Conservation (phyloP, 129 eudicot species). For the Erigeron canadensis region DNA sequence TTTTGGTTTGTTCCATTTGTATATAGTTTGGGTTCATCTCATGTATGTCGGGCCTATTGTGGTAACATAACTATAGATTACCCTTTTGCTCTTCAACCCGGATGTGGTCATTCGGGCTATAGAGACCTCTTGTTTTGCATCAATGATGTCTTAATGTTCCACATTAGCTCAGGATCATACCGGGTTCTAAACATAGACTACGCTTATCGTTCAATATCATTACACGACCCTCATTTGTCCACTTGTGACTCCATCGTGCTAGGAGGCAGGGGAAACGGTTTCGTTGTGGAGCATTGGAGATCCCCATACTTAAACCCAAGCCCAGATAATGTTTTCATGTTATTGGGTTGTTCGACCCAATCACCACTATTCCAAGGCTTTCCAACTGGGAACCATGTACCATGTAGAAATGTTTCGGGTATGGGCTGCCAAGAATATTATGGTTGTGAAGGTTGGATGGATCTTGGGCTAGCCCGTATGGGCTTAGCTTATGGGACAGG, state of each 20-base stretch:
- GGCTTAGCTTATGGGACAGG: conserved; percentile 73
- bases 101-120: conserved; percentile 89
- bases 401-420: conserved; percentile 86
- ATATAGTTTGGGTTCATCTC: conserved; percentile 36
- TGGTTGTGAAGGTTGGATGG: conserved; percentile 75
- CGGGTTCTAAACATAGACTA: conserved; percentile 83
- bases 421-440: conserved; percentile 92
- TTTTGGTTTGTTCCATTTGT: conserved; percentile 21
- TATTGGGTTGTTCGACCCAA: conserved; percentile 77
- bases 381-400: conserved; percentile 64
- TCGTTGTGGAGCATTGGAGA: conserved; percentile 81
- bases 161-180: conserved; percentile 89
- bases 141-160: conserved; percentile 88
- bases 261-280: conserved; percentile 80
- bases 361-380: conserved; percentile 90
- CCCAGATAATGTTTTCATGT: conserved; percentile 80
- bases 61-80: conserved; percentile 85
- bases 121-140: conserved; percentile 84
- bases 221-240: conserved; percentile 93
- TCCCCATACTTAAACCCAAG: conserved; percentile 69
- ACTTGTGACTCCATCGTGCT: conserved; percentile 71
- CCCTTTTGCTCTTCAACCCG: conserved; percentile 74
- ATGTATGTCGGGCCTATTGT: conserved; percentile 75
- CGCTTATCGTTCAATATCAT: conserved; percentile 63
- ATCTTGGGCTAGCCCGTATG: conserved; percentile 46